Evolutionary conservation across 2,329 filamentous ascomycete species (phyloP), one percentile per base, ranked within the genome.

Genomic region (Penicillium sp.): DNA sequence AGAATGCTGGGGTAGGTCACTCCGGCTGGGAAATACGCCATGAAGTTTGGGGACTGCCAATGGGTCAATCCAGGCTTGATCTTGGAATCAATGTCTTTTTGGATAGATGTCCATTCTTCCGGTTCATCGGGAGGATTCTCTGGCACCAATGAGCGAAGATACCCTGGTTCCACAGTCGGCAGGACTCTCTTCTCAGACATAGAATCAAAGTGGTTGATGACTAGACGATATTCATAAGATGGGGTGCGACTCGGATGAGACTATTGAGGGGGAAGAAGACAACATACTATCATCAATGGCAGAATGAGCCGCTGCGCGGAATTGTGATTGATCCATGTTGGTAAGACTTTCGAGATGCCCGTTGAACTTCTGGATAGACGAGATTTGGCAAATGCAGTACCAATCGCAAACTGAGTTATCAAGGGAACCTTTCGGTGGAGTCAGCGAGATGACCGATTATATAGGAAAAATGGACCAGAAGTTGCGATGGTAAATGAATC

Each of bases 41-140:
- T 91, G 81, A 96, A 97, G 69, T 93, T 92, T 14, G 91, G 93
- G 2, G 87, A 91, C 71, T 96, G 88, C 92, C 93, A 97, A 76
- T 97, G 93, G 0, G 93, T 97, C 51, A 97, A 80, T 5, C 93
- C 93, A 0, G 93, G 93, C 70, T 96, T 85, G 69, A 97, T 96
- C 71, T 94, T 90, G 40, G 82, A 77, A 65, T 92, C 88, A 48
- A 97, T 87, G 70, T 97, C 93, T 53, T 85, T 81, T 65, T 91
- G 89, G 68, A 97, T 97, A 48, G 84, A 80, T 19, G 80, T 76
- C 90, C 92, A 96, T 68, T 70, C 57, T 83, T 77, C 79, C 88
- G 91, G 66, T 82, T 89, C 54, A 84, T 79, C 61, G 81, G 79
- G 45, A 84, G 93, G 34, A 84, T 85, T 50, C 77, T 79, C 34